Evolutionary conservation across 192 early-diverging fungal species (phyloP), one percentile per base, ranked within the genome.

Genomic region (Mortierella alpina): DNA sequence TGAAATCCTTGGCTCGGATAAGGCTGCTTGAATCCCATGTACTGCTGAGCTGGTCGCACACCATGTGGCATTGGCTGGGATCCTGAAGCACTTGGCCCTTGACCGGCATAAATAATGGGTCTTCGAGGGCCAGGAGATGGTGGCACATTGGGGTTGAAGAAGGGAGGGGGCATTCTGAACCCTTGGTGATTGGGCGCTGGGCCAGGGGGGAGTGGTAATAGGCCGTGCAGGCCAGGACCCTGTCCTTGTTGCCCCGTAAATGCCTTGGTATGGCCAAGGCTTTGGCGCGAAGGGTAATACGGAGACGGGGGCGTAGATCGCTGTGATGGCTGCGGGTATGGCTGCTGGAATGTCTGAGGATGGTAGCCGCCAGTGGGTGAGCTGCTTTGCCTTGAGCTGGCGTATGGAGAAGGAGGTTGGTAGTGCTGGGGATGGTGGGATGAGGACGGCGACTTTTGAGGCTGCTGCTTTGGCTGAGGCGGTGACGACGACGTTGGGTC

Each of bases 201-300:
- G 1, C 63, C 56, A 52, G 58, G 59, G 4, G 48, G 62, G 17
- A 55, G 49, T 13, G 52, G 39, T 53, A 75, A 55, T 4, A 18
- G 51, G 6, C 62, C 62, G 31, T 64, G 61, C 48, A 49, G 18
- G 44, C 69, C 69, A 12, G 63, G 75, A 40, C 63, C 75, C 18
- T 70, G 75, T 6, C 75, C 63, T 59, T 70, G 63, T 54, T 64
- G 75, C 6, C 64, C 75, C 8, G 56, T 56, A 18, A 56, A 55
- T 14, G 63, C 46, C 52, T 79, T 79, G 12, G 68, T 22, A 22
- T 59, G 56, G 1, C 46, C n/a, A 11, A 59, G 57, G 6, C 52
- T 66, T 23, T 59, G 75, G 13, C 63, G 75, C 13, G 45, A n/a
- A 12, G 31, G 49, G 56, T 65, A 70, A n/a, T 64, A 77, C 17